Evolutionary conservation across 345 rosid genomes (phyloP).

Genomic region (Ceriops zippeliana): DNA sequence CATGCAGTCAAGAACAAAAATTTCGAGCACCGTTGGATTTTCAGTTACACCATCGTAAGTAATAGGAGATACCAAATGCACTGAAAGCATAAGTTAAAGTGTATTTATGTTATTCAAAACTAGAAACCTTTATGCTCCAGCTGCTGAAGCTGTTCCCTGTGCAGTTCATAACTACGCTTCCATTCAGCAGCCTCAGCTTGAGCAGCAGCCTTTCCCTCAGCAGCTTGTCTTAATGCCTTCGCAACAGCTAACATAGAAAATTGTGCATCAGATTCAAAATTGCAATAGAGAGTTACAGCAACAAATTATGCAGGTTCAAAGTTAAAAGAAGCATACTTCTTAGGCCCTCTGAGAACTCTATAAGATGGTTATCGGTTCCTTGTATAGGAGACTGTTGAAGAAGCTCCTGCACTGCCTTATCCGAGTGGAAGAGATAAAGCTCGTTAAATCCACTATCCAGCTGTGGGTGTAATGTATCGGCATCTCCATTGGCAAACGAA

Average conservation of each 20-base stretch:
- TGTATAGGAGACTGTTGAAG: constrained; percentile 74
- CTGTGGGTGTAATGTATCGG: constrained; percentile 34
- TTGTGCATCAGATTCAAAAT: constrained; percentile 3
- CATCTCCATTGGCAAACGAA: constrained; percentile 52
- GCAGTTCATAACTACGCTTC: constrained; percentile 90
- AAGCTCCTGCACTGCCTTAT: constrained; percentile 87
- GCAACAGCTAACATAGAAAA: constrained; percentile 73
- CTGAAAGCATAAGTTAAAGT: constrained; percentile 6
- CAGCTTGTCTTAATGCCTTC: constrained; percentile 82
- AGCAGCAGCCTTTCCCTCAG: constrained; percentile 94
- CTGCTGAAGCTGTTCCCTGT: constrained; percentile 50
- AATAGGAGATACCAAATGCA: background rate
- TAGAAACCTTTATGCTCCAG: constrained; percentile 58
- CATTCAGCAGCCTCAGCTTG: constrained; percentile 99
- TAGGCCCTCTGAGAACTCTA: constrained; percentile 91
- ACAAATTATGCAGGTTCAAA: constrained; percentile 8
- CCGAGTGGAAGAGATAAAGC: constrained; percentile 51
- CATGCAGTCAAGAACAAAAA: background rate
- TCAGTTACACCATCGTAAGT: background rate
- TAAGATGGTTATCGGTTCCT: constrained; percentile 78
- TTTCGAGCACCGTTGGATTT: background rate
- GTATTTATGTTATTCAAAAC: constrained; percentile 9
- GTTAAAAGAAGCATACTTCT: constrained; percentile 56
- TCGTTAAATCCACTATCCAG: constrained; percentile 48
- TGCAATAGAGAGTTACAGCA: background rate